Conservation (phyloP, 1,284 basidiomycete genomes). For the Kwoniella shivajii region DNA sequence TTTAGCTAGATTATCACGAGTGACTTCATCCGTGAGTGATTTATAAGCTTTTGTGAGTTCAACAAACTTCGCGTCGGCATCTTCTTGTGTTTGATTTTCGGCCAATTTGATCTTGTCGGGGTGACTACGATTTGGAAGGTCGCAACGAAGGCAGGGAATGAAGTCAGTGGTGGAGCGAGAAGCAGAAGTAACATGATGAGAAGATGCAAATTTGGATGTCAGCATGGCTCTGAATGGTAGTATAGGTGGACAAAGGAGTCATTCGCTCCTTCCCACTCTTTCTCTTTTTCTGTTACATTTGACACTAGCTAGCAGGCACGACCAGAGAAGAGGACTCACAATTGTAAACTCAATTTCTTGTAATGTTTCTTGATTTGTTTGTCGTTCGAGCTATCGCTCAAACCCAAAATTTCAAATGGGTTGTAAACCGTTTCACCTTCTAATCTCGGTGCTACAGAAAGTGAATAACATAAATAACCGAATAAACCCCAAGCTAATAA, state of each 20-base stretch:
- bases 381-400: conserved; percentile 69
- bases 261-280: background rate
- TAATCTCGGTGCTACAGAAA: conserved; percentile 60
- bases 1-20: conserved; percentile 85
- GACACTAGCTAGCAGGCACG: background rate
- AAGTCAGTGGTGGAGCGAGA: background rate
- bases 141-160: too few species aligned
- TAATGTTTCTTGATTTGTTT: conserved; percentile 97
- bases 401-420: conserved; percentile 91
- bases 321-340: conserved; percentile 61
- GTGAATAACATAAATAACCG: conserved; percentile 68
- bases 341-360: conserved; percentile 88
- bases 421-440: conserved; percentile 77
- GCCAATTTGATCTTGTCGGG: conserved; percentile 92
- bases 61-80: conserved; percentile 87
- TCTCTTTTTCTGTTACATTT: background rate
- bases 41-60: conserved; percentile 98
- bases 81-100: conserved; percentile 82
- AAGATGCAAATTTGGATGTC: background rate
- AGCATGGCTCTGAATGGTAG: background rate
- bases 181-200: background rate
- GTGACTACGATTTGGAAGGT: too few species aligned
- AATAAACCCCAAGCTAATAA: conserved; percentile 75
- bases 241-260: background rate
- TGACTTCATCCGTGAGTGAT: conserved; percentile 90